Percentiles rank a stretch among this genome's conserved stretches.
Conservation (phyloP, 2,329 filamentous ascomycete genomes). For the Ceratocystis ficicola region DNA sequence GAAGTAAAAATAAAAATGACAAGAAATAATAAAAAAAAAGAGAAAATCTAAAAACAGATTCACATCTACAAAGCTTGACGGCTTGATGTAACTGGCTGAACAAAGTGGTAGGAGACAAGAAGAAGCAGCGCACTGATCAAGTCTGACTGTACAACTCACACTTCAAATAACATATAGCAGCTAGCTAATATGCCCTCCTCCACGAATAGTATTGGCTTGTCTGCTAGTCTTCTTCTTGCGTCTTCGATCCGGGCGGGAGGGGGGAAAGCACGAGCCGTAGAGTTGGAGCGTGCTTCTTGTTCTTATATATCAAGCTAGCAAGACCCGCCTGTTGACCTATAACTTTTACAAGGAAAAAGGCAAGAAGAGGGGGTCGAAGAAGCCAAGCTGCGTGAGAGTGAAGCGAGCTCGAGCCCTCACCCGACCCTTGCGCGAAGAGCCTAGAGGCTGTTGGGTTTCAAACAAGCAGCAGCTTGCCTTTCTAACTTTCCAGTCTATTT, state of each 20-base stretch:
- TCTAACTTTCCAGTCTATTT: background rate
- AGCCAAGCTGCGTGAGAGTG: background rate
- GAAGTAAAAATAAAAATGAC: background rate
- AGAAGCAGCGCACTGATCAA: constrained; percentile 1
- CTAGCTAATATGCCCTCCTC: constrained; percentile 7
- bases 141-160: constrained; percentile 9
- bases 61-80: constrained; percentile 8
- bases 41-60: constrained; percentile 9
- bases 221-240: constrained; percentile 2
- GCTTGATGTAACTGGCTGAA: background rate
- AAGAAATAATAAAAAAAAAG: background rate
- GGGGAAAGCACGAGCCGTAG: background rate
- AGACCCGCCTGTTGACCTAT: background rate
- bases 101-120: background rate
- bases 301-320: constrained; percentile 9
- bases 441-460: constrained; percentile 9
- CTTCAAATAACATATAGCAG: constrained; percentile 10
- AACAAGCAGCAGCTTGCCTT: background rate
- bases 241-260: constrained; percentile 6
- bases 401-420: constrained; percentile 7
- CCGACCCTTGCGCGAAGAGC: constrained; percentile 1
- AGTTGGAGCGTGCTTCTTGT: constrained; percentile 9
- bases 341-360: background rate
- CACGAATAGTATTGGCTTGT: constrained; percentile 4
- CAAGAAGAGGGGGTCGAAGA: background rate